Percentiles rank a stretch among this genome's conserved stretches.
These are phyloP conservation scores for Ceratocystis papillata DNA, from an alignment of 2,329 filamentous ascomycete genomes.

Conservation along the genomic window DNA sequence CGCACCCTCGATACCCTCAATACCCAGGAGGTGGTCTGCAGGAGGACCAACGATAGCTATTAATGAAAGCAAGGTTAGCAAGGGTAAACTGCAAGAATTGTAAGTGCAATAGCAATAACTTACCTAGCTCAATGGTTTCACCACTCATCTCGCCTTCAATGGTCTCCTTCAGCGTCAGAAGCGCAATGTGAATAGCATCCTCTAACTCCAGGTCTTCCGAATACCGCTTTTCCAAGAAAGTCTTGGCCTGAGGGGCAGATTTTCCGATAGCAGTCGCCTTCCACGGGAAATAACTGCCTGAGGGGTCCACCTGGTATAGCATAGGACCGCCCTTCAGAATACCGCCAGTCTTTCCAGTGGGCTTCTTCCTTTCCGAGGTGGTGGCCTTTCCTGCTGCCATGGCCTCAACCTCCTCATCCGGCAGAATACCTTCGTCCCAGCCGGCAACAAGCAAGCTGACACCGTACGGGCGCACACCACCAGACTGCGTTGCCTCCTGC, in stretches of 20 bases:
- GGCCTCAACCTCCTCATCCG: constrained; percentile 59
- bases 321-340: constrained; percentile 93
- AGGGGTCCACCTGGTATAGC: constrained; percentile 98
- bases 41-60: constrained; percentile 88
- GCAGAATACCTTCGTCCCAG: constrained; percentile 94
- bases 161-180: constrained; percentile 95
- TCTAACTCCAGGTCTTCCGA: constrained; percentile 94
- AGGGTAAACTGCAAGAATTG: not conserved
- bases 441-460: constrained; percentile 91
- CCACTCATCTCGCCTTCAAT: constrained; percentile 99
- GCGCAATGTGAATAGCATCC: constrained; percentile 95
- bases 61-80: constrained; percentile 27
- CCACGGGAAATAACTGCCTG: constrained; percentile 97
- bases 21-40: constrained; percentile 82
- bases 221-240: constrained; percentile 97
- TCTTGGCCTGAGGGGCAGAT: constrained; percentile 96
- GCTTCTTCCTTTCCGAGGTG: constrained; percentile 61
- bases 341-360: constrained; percentile 79
- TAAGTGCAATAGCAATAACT: constrained; percentile 30
- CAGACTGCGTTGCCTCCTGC: constrained; percentile 97
- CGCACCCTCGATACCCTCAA: constrained; percentile 77
- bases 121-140: constrained; percentile 95
- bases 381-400: constrained; percentile 37
- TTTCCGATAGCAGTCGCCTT: constrained; percentile 99
- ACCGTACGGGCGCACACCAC: constrained; percentile 92